phyloP scores from a whole-genome alignment of 2,329 filamentous ascomycete genomes.

The Aschersonia sp. region DNA sequence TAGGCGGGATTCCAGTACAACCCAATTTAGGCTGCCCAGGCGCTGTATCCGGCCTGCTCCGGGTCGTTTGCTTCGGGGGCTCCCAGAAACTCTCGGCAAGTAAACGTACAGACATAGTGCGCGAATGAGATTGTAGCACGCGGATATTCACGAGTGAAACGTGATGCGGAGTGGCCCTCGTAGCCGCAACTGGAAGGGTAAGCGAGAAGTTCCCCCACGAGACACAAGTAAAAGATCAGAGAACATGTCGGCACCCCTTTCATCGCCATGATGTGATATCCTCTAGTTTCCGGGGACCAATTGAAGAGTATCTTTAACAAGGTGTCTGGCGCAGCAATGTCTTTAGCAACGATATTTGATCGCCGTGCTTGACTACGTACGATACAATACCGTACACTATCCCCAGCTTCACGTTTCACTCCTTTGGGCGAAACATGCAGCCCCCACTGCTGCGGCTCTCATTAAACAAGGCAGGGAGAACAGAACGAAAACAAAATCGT shows the following conservation, averaged over 20 bases:
- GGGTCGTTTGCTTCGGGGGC: too few relatives aligned
- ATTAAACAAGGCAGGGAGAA: background rate
- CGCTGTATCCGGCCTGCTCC: too few relatives aligned
- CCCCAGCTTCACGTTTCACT: background rate
- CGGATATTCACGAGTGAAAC: too few relatives aligned
- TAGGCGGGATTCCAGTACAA: conserved; percentile 10
- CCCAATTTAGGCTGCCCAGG: background rate
- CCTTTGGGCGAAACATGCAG: background rate
- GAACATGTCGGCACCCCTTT: too few relatives aligned
- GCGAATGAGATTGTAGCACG: too few relatives aligned
- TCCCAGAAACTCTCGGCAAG: background rate
- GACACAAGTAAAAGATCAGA: too few relatives aligned
- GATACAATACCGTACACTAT: background rate
- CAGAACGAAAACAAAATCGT: background rate
- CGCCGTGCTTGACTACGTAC: background rate
- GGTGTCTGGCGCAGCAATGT: too few relatives aligned
- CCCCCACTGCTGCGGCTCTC: background rate
- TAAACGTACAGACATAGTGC: too few relatives aligned
- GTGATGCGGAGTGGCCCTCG: background rate
- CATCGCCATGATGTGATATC: too few relatives aligned
- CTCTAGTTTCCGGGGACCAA: too few relatives aligned
- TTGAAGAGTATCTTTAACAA: too few relatives aligned
- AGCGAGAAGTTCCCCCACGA: background rate
- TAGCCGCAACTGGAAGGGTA: background rate
- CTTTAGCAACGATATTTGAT: background rate